phyloP scores from a whole-genome alignment of 306 rosid genomes.

The Acacia melanoxylon region DNA sequence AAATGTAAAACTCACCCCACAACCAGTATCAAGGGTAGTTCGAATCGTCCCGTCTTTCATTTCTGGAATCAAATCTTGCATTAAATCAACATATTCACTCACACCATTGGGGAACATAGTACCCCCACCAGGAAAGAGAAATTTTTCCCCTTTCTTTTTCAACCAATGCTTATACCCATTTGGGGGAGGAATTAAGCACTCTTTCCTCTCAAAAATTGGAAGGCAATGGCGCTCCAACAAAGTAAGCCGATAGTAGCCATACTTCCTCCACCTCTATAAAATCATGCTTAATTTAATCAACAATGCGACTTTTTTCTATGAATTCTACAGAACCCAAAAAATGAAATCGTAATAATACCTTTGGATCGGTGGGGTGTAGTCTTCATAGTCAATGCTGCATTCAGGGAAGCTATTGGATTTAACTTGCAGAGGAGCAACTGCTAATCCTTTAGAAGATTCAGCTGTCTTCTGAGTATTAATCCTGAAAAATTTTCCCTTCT shows the following conservation, averaged over 20 bases:
- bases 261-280: constrained; percentile 88
- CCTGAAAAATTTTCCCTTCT: constrained; percentile 36
- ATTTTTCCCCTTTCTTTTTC: constrained; percentile 91
- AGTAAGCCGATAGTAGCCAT: constrained; percentile 75
- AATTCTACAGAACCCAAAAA: constrained; percentile 10
- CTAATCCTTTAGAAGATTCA: constrained; percentile 21
- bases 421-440: too few relatives aligned
- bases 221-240: constrained; percentile 99
- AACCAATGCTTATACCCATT: constrained; percentile 92
- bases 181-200: constrained; percentile 92
- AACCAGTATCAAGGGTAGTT: constrained; percentile 96
- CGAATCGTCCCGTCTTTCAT: constrained; percentile 91
- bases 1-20: constrained; percentile 79
- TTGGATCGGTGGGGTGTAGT: constrained; percentile 86
- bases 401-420: too few relatives aligned
- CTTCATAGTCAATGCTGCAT: rapidly evolving
- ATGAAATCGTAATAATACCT: constrained; percentile 44
- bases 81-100: constrained; percentile 76
- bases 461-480: constrained; percentile 34
- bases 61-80: constrained; percentile 95
- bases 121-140: constrained; percentile 92
- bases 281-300: constrained; percentile 32
- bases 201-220: constrained; percentile 81
- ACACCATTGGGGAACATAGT: constrained; percentile 96
- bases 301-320: constrained; percentile 5